Conservation (phyloP, 2,329 filamentous ascomycete genomes). For the Fusarium oligoseptatum region DNA sequence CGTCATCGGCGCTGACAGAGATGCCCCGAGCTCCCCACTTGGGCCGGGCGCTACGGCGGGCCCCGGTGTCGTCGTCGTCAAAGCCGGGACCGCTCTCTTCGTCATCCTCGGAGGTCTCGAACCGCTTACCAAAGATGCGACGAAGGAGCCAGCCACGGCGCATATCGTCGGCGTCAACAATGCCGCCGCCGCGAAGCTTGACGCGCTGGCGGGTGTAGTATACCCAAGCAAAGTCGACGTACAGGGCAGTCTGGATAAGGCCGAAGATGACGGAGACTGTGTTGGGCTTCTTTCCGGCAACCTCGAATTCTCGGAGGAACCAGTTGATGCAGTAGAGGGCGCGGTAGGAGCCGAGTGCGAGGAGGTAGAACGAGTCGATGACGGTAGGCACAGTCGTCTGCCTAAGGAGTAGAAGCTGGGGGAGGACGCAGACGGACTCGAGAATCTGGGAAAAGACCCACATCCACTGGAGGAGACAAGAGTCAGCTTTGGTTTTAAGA, state of each 20-base stretch:
- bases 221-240: constrained; percentile 96
- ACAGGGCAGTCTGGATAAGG: constrained; percentile 88
- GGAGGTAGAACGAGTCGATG: constrained; percentile 95
- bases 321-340: constrained; percentile 93
- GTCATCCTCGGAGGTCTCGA: constrained; percentile 67
- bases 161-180: constrained; percentile 92
- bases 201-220: constrained; percentile 95
- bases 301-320: constrained; percentile 77
- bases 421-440: constrained; percentile 90
- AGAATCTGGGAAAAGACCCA: constrained; percentile 94
- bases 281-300: constrained; percentile 71
- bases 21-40: constrained; percentile 76
- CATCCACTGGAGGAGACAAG: constrained; percentile 68
- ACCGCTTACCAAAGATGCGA: constrained; percentile 77
- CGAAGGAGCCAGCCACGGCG: constrained; percentile 86
- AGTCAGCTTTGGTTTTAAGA: constrained; percentile 17
- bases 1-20: constrained; percentile 75
- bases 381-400: constrained; percentile 97
- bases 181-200: constrained; percentile 87
- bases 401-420: constrained; percentile 89
- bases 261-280: constrained; percentile 87
- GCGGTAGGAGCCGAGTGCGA: constrained; percentile 88
- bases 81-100: constrained; percentile 70
- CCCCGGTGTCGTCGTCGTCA: constrained; percentile 50
- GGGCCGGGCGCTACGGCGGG: constrained; percentile 54